Evolutionary conservation across 371 early-diverging fungal genomes (phyloP), one percentile per base, ranked within the genome.

Genomic region (Saksenaea oblongispora): DNA sequence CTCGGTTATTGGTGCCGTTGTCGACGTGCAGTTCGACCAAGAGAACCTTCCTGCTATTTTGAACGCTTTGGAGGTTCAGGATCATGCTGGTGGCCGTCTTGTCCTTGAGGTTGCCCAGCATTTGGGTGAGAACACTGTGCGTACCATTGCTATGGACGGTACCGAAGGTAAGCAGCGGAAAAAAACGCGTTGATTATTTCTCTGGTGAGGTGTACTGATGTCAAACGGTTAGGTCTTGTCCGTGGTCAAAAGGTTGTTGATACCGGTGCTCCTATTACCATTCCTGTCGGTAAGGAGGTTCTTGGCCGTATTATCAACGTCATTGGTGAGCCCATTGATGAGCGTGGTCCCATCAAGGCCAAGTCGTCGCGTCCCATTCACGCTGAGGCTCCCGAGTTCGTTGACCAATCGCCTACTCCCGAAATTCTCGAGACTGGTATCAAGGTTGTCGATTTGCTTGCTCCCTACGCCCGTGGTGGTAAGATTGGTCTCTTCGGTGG

Each of bases 111-210:
- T 98, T 44, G 80, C 97, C 63, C 97, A 96, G 84, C 98, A 98
- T 78, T 86, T 96, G 83, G 97, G 97, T 75, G 97, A 98, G 82
- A 95, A 96, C 92, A 95, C 95, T 65, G 98, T 98, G 71, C 94
- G 98, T 78, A 95, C 96, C 72, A 96, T 96, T 93, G 98, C 98
- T 81, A 97, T 97, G 98, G 98, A 97, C 88, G 98, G 94, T 81
- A 95, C 93, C 61, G 73, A 76, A 66, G 76, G 72, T 74, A 67
- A 57, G 53, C 31, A 27, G 13, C 8, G 26, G 34, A 27, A 11
- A 34, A n/a, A 8, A 34, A 15, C 11, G 28, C 56, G 27, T 56
- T 17, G 54, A 62, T 54, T 27, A 34, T 9, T 42, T 39, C 35
- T 51, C 27, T 59, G 5, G 5, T 41, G 0, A 5, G 42, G 15